phyloP scores from a whole-genome alignment of 2,329 filamentous ascomycete genomes.

The Aspergillus sp. region DNA sequence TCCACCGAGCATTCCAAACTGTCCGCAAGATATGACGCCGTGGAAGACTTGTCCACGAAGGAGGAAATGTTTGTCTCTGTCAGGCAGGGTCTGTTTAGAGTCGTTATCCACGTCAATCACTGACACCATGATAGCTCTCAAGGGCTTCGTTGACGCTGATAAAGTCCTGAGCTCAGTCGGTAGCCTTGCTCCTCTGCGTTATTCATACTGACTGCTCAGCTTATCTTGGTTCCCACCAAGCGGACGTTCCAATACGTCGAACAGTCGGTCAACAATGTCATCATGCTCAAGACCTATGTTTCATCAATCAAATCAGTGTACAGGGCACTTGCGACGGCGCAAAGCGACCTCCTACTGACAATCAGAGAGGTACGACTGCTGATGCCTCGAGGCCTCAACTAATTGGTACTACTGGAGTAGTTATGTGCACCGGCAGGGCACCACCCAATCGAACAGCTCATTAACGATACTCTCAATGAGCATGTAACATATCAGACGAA shows the following conservation, averaged over 20 bases:
- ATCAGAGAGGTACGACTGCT: slow-evolving; percentile 49
- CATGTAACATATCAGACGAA: slow-evolving; percentile 69
- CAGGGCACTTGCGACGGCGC: slow-evolving; percentile 56
- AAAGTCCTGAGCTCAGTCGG: slow-evolving; percentile 64
- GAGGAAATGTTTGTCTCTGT: slow-evolving; percentile 77
- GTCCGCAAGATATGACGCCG: slow-evolving; percentile 63
- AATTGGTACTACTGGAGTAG: slow-evolving; percentile 28
- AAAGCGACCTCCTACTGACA: slow-evolving; percentile 54
- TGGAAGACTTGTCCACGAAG: slow-evolving; percentile 70
- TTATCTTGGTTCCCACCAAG: slow-evolving; percentile 65
- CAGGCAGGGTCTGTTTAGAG: slow-evolving; percentile 49
- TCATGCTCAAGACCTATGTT: slow-evolving; percentile 78
- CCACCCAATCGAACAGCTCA: slow-evolving; percentile 51
- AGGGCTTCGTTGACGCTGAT: slow-evolving; percentile 68
- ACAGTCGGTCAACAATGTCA: slow-evolving; percentile 73
- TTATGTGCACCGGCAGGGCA: slow-evolving; percentile 58
- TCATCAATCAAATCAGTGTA: slow-evolving; percentile 58
- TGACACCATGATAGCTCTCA: slow-evolving; percentile 47
- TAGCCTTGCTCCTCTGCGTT: slow-evolving; percentile 1
- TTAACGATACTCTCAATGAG: slow-evolving; percentile 64
- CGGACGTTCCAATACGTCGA: slow-evolving; percentile 60
- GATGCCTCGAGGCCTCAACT: background rate
- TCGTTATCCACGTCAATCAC: background rate
- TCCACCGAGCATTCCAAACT: slow-evolving; percentile 64
- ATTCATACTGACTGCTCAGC: slow-evolving; percentile 35